Evolutionary conservation across 23 red algal species (phyloP).

Genomic region (Agarophyton chilense): DNA sequence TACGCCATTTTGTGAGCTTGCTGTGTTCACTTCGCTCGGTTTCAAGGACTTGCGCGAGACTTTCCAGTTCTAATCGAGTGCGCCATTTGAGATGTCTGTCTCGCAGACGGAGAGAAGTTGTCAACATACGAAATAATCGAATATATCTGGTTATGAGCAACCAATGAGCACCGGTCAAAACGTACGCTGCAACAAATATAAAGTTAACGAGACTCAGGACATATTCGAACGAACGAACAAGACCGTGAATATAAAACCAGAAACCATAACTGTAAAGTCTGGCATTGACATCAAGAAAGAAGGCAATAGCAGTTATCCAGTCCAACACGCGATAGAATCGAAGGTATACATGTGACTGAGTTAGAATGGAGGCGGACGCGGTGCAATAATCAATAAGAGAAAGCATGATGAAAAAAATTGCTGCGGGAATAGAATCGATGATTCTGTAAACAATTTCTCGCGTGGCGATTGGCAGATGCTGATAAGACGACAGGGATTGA

Average conservation of each 20-base stretch:
- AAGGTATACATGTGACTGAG: not conserved
- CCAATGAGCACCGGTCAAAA: constrained; percentile 16
- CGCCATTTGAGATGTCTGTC: constrained; percentile 35
- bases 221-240: constrained; percentile 39
- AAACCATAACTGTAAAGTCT: constrained; percentile 40
- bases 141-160: constrained; percentile 29
- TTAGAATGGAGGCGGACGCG: not conserved
- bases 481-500: not conserved
- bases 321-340: constrained; percentile 20
- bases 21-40: constrained; percentile 33
- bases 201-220: constrained; percentile 23
- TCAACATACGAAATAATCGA: constrained; percentile 10
- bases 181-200: not conserved
- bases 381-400: not conserved
- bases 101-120: constrained; percentile 1
- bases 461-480: not conserved
- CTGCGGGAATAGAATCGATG: constrained; percentile 20
- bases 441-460: not conserved
- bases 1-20: constrained; percentile 61
- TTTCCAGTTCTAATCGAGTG: constrained; percentile 36
- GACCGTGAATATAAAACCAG: constrained; percentile 29
- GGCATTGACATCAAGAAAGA: constrained; percentile 33
- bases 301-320: constrained; percentile 25
- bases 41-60: constrained; percentile 38
- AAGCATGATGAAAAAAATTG: not conserved